Evolutionary conservation across 2,329 filamentous ascomycete species (phyloP), one percentile per base, ranked within the genome.

Genomic region (Paecilomyces niveus): DNA sequence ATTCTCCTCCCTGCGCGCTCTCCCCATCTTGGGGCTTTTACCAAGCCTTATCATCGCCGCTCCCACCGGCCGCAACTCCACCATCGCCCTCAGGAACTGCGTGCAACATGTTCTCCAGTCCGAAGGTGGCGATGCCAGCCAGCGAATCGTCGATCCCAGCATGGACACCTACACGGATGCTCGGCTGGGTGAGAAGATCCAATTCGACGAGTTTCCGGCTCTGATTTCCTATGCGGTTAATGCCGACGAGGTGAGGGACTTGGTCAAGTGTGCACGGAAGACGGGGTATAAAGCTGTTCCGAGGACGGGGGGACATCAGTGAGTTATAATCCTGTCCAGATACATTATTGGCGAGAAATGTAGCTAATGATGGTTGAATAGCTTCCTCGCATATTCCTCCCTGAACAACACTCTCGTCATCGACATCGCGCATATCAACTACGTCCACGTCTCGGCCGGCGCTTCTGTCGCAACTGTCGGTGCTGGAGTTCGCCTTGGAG

Each of bases 401-500:
- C 49, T 64, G 9, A 63, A 59, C 54, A 55, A 54, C n/a, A 60
- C 62, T 22, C 58, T 64, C 26, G 60, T 63, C 39, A 61, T 64
- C 45, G 63, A 64, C 31, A 18, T 64, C 10, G 53, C 52, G 18
- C 59, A 65, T 32, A 53, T 74, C n/a, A 64, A 65, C 35, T 65
- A 68, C 55, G 61, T 65, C 9, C 61, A 61, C n/a, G 53, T 72
- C 3, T 70, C 70, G 10, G 58, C 59, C 1, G 71, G 73, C 49
- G 62, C 61, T 54, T 63, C 58, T 15, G 68, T 68, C 9, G 66
- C 69, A 22, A 65, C 62, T 9, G 64, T 75, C 4, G 73, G 72
- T 3, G 63, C 71, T 24, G 72, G 70, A 21, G 65, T 64, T 53
- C 64, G 64, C 45, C 72, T 72, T 65, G 63, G 67, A 13, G 60